A percentile compares a stretch with the other conserved stretches of the same genome.
These are phyloP conservation scores for Allium cepa DNA, from an alignment of 106 monocot genomes.

Conservation along the genomic window DNA sequence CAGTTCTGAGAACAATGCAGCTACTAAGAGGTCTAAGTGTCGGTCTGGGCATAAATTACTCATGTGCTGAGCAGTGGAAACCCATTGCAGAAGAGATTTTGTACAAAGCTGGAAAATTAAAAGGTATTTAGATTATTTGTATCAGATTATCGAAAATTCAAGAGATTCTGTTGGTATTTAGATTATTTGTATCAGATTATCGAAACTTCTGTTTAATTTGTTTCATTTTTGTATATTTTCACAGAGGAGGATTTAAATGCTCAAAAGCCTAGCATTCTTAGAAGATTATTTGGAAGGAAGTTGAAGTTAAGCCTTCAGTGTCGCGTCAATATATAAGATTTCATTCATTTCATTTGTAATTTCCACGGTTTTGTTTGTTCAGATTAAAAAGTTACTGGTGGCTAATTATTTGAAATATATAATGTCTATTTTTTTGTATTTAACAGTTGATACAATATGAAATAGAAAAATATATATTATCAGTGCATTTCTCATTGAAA, in stretches of 20 bases:
- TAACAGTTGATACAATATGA: no score
- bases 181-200: not conserved
- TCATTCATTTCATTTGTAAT: not conserved
- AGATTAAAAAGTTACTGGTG: not conserved
- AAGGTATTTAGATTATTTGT: conserved; percentile 15
- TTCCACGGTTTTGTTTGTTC: not conserved
- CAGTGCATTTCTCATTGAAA: no score
- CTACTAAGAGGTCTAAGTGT: conserved; percentile 86
- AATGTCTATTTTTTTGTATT: no score
- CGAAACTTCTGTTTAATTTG: not conserved
- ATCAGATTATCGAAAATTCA: not conserved
- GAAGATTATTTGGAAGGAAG: conserved; percentile 2
- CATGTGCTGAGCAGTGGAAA: conserved; percentile 84
- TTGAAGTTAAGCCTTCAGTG: not conserved
- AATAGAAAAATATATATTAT: no score
- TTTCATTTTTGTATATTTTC: not conserved
- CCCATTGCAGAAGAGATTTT: conserved; percentile 88
- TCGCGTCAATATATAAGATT: not conserved
- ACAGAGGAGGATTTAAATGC: conserved; percentile 4
- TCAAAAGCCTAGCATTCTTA: conserved; percentile 1
- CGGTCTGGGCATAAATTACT: conserved; percentile 80
- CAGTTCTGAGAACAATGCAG: conserved; percentile 82
- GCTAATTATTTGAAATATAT: no score
- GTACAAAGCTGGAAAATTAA: conserved; percentile 53
- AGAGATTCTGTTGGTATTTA: no score